A percentile compares a stretch with the other conserved stretches of the same genome.
phyloP scores from a whole-genome alignment of 768 basidiomycete genomes.

The Leccinum rimulosum region DNA sequence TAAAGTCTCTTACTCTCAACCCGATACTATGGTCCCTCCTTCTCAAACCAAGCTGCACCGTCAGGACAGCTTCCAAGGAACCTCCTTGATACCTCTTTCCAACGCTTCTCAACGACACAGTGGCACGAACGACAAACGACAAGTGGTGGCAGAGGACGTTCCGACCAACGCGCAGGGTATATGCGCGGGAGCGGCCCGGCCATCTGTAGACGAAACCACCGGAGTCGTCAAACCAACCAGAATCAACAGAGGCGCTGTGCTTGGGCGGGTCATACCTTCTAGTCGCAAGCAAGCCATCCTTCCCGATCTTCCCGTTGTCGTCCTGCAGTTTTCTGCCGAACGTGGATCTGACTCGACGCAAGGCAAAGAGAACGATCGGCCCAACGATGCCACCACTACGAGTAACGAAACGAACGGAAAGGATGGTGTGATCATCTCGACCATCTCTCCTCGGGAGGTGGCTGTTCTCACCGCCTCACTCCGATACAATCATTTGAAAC shows the following conservation, averaged over 20 bases:
- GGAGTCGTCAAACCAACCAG: background rate
- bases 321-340: background rate
- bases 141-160: background rate
- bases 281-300: background rate
- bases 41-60: background rate
- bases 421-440: background rate
- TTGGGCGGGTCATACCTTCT: background rate
- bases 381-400: background rate
- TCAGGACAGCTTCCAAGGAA: background rate
- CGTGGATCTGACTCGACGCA: background rate
- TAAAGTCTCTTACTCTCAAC: background rate
- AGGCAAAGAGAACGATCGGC: background rate
- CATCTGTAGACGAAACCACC: background rate
- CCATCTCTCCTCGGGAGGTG: background rate
- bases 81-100: background rate
- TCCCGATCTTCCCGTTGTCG: background rate
- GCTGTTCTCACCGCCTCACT: background rate
- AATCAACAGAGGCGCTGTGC: background rate
- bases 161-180: conserved; percentile 1
- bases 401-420: background rate
- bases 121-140: background rate
- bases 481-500: conserved; percentile 9
- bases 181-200: conserved; percentile 2
- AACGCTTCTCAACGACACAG: background rate
- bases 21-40: background rate